Evolutionary conservation across 2,329 filamentous ascomycete genomes (phyloP).

Genomic region (Hortaea sp.): DNA sequence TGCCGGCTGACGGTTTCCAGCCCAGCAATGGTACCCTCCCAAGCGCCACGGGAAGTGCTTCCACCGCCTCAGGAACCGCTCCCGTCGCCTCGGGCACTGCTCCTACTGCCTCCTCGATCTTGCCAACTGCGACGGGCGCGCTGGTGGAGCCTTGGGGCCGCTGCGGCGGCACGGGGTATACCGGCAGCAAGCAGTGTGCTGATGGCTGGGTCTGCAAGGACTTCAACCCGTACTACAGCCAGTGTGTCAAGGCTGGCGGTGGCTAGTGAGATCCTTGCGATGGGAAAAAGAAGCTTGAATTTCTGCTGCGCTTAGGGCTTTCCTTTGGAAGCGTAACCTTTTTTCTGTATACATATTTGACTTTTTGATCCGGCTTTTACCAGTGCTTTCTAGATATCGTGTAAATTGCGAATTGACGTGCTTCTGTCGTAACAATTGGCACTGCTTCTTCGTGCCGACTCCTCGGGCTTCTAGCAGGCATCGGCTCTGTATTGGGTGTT

Average conservation of each 20-base stretch:
- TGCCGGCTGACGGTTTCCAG: neutral
- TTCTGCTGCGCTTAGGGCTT: too few species aligned
- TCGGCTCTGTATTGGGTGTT: too few species aligned
- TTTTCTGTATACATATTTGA: too few species aligned
- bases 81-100: constrained; percentile 15
- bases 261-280: neutral
- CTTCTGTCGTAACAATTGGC: too few species aligned
- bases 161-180: constrained; percentile 27
- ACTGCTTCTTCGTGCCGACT: too few species aligned
- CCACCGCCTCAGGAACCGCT: constrained; percentile 21
- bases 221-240: constrained; percentile 26
- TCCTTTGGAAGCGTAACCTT: too few species aligned
- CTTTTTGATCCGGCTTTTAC: too few species aligned
- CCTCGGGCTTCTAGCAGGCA: too few species aligned
- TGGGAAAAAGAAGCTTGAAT: neutral
- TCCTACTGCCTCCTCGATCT: constrained; percentile 15
- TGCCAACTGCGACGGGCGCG: neutral
- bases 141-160: constrained; percentile 20
- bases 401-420: too few species aligned
- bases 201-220: constrained; percentile 24
- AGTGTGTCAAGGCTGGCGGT: neutral
- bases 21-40: constrained; percentile 1
- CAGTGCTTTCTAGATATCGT: too few species aligned
- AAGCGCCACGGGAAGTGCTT: constrained; percentile 5
- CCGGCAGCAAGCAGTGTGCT: constrained; percentile 25